Conservation (phyloP, 2,329 filamentous ascomycete genomes). For the Cordyceps farinosa region DNA sequence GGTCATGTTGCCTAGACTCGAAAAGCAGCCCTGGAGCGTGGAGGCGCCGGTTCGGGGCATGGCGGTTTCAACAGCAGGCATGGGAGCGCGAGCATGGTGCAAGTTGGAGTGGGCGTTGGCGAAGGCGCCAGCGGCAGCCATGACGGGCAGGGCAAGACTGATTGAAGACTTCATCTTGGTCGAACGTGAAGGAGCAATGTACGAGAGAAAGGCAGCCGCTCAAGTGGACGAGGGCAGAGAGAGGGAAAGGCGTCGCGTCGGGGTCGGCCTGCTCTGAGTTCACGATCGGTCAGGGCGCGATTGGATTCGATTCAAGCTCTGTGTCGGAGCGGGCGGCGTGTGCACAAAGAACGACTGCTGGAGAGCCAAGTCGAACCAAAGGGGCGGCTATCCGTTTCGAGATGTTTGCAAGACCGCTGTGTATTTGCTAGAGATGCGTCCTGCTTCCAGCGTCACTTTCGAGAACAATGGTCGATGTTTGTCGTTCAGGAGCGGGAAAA, state of each 20-base stretch:
- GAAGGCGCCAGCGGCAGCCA: conserved; percentile 27
- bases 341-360: not conserved
- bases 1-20: conserved; percentile 39
- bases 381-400: not conserved
- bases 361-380: not conserved
- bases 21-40: conserved; percentile 52
- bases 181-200: not conserved
- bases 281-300: not conserved
- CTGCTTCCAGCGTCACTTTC: not conserved
- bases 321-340: not conserved
- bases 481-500: not conserved
- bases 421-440: not conserved
- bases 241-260: not conserved
- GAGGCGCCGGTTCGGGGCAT: conserved; percentile 35
- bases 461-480: not conserved
- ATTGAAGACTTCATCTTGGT: conserved; percentile 10
- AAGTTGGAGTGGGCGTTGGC: conserved; percentile 20
- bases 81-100: conserved; percentile 12
- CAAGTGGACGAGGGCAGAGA: not conserved
- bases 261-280: not conserved
- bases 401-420: not conserved
- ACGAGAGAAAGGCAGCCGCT: conserved; percentile 1
- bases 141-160: conserved; percentile 25
- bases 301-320: not conserved
- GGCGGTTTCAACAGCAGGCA: conserved; percentile 30